Conservation (phyloP, 23 red algal genomes). For the Gracilariopsis chorda region DNA sequence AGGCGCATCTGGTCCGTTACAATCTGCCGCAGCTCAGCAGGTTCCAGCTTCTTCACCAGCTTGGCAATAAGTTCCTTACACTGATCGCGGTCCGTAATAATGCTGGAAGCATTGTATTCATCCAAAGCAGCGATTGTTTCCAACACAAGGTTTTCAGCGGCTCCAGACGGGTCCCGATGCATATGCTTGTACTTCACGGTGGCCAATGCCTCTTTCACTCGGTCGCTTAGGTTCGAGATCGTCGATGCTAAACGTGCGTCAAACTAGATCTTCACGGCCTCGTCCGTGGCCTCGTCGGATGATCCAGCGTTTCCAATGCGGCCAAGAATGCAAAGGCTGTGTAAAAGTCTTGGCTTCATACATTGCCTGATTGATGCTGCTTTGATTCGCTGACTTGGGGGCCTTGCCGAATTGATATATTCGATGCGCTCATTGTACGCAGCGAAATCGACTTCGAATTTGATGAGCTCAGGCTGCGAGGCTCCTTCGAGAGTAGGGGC, state of each 20-base stretch:
- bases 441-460: neutral
- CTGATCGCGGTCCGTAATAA: neutral
- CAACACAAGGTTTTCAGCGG: neutral
- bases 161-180: neutral
- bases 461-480: conserved; percentile 13
- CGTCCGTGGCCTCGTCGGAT: neutral
- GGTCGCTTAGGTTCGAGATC: neutral
- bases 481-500: neutral
- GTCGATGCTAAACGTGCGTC: neutral
- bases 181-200: neutral
- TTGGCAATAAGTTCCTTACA: neutral
- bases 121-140: neutral
- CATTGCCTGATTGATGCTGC: neutral
- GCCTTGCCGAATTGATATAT: neutral
- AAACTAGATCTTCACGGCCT: neutral
- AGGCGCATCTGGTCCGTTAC: neutral
- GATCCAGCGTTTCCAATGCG: neutral
- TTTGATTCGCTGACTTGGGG: neutral
- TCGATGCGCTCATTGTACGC: neutral
- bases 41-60: neutral
- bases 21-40: neutral
- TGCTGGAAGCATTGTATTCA: neutral
- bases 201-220: neutral
- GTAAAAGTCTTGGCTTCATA: neutral
- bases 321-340: neutral